phyloP scores from a whole-genome alignment of 2,329 filamentous ascomycete species.

The Pseudocercospora pini-densiflorae region DNA sequence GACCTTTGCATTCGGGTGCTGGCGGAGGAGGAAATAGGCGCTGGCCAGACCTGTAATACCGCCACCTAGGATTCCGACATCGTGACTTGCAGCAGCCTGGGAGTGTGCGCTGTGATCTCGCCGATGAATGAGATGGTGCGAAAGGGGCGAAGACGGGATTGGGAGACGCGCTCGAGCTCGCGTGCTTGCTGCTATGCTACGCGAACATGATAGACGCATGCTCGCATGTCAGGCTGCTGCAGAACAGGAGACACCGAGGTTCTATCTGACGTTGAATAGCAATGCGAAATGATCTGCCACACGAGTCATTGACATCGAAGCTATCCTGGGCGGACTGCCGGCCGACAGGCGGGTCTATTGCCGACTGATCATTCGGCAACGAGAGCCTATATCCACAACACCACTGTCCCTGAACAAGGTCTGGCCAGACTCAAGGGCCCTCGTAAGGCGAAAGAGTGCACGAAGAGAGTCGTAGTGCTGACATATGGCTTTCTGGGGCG shows the following conservation, averaged over 20 bases:
- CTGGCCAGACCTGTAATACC: slow-evolving; percentile 81
- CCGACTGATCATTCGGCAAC: not conserved
- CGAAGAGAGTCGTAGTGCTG: not conserved
- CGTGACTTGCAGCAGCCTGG: slow-evolving; percentile 21
- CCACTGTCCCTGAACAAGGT: not conserved
- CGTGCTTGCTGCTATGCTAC: not conserved
- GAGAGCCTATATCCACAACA: not conserved
- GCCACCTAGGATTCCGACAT: slow-evolving; percentile 74
- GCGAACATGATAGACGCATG: slow-evolving; percentile 2
- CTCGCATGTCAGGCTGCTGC: not conserved
- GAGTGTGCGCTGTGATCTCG: slow-evolving; percentile 24
- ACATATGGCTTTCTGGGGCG: too few species aligned
- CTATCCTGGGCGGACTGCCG: not conserved
- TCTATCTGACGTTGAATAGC: not conserved
- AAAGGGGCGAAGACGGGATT: not conserved
- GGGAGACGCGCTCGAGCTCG: not conserved
- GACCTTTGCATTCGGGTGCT: slow-evolving; percentile 71
- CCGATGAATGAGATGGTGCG: not conserved
- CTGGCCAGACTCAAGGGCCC: not conserved
- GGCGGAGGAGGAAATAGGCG: slow-evolving; percentile 75
- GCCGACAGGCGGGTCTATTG: not conserved
- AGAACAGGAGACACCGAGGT: not conserved
- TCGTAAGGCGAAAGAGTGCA: too few species aligned
- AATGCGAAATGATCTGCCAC: not conserved
- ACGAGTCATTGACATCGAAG: not conserved